Evolutionary conservation across 2,329 filamentous ascomycete genomes (phyloP).

Genomic region (Aspergillus japonicus): DNA sequence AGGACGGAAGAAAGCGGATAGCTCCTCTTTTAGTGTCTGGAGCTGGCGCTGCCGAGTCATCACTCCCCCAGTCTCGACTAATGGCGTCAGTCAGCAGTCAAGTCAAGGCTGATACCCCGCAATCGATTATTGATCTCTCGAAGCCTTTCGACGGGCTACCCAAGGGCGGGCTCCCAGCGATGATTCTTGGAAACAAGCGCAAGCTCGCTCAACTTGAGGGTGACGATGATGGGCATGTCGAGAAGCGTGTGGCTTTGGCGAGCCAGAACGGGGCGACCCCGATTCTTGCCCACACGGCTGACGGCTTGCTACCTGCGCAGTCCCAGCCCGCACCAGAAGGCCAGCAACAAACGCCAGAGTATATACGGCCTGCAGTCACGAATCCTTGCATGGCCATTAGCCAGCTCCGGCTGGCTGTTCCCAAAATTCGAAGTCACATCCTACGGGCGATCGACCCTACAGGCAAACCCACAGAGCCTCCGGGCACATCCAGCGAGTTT

Average conservation of each 20-base stretch:
- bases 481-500: constrained; percentile 35
- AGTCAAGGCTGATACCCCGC: constrained; percentile 68
- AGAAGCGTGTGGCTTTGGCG: constrained; percentile 59
- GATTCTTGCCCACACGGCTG: constrained; percentile 72
- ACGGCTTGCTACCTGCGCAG: constrained; percentile 75
- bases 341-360: constrained; percentile 71
- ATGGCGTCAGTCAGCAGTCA: constrained; percentile 71
- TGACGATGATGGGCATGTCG: constrained; percentile 67
- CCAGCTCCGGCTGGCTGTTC: constrained; percentile 82
- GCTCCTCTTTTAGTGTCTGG: constrained; percentile 88
- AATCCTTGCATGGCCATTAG: constrained; percentile 79
- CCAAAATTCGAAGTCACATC: constrained; percentile 80
- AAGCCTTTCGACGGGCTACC: constrained; percentile 93
- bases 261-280: constrained; percentile 67
- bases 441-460: constrained; percentile 69
- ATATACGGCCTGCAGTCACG: constrained; percentile 80
- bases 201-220: constrained; percentile 72
- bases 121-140: constrained; percentile 82
- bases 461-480: constrained; percentile 46
- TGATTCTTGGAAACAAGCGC: constrained; percentile 90
- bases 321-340: constrained; percentile 60
- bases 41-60: constrained; percentile 81
- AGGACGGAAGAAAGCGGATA: constrained; percentile 95
- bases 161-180: constrained; percentile 78
- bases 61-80: constrained; percentile 82